phyloP scores from a whole-genome alignment of 169 alveolate genomes.

The Amoebophrya sp. region DNA sequence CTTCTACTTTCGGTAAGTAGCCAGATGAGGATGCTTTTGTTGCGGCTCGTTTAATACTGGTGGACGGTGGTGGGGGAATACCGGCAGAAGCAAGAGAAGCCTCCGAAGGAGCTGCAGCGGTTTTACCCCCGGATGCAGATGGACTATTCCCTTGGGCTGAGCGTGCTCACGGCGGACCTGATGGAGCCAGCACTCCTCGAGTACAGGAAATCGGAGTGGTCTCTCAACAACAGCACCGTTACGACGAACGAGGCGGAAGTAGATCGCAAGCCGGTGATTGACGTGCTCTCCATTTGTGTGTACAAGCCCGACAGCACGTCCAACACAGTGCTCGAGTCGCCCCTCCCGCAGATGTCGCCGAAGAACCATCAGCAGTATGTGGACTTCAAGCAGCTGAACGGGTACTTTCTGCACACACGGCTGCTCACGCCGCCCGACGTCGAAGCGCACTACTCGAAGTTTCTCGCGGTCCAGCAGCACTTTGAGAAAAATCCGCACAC shows the following conservation, averaged over 20 bases:
- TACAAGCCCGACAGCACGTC: neutral
- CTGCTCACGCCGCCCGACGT: neutral
- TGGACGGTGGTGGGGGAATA: neutral
- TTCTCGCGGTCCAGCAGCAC: neutral
- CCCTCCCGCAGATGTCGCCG: neutral
- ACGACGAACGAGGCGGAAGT: too few relatives aligned
- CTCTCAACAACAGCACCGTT: neutral
- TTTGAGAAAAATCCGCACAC: neutral
- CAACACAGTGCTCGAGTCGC: neutral
- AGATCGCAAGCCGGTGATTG: neutral
- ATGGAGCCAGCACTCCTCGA: neutral
- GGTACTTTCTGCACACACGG: neutral
- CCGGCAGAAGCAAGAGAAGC: neutral
- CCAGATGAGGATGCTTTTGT: too few relatives aligned
- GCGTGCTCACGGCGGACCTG: neutral
- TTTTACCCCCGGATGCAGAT: neutral
- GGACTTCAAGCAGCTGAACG: neutral
- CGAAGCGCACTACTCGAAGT: conserved; percentile 5
- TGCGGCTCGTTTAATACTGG: neutral
- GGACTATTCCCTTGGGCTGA: neutral
- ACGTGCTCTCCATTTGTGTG: neutral
- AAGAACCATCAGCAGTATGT: neutral
- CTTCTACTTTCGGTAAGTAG: neutral
- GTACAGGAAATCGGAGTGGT: neutral
- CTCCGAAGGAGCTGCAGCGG: neutral